phyloP scores from a whole-genome alignment of 2,329 filamentous ascomycete genomes.

The Chrysoporthe austroafricana region DNA sequence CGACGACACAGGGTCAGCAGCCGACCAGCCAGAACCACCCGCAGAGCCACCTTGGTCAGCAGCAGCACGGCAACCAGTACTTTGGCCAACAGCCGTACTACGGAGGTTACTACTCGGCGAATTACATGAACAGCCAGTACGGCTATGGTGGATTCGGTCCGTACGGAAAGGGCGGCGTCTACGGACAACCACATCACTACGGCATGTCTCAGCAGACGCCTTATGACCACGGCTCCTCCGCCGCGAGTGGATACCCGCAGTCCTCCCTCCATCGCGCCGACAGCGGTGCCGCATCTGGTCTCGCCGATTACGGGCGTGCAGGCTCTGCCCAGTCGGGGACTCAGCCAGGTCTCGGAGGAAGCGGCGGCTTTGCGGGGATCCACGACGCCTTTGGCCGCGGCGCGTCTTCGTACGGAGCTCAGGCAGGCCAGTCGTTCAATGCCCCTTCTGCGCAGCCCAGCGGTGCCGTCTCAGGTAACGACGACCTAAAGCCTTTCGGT shows the following conservation, averaged over 20 bases:
- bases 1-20: conserved; percentile 55
- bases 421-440: conserved; percentile 58
- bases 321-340: conserved; percentile 53
- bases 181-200: conserved; percentile 58
- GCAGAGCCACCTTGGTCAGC: conserved; percentile 45
- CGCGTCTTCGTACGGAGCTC: conserved; percentile 58
- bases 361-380: conserved; percentile 55
- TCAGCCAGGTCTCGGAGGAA: conserved; percentile 52
- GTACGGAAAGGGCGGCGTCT: conserved; percentile 59
- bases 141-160: conserved; percentile 56
- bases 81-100: conserved; percentile 63
- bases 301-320: conserved; percentile 58
- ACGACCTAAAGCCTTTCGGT: conserved; percentile 64
- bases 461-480: conserved; percentile 45
- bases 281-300: conserved; percentile 52
- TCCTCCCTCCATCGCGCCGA: conserved; percentile 57
- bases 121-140: conserved; percentile 60
- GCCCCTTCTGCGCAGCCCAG: conserved; percentile 52
- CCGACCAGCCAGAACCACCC: conserved; percentile 39
- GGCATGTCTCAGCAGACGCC: conserved; percentile 60
- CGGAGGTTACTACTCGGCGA: conserved; percentile 64
- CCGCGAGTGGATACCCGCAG: conserved; percentile 53
- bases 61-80: conserved; percentile 46
- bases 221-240: conserved; percentile 60
- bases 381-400: conserved; percentile 61